Evolutionary conservation across 176 grass and related monocot genomes (phyloP).

Genomic region (Aegilops umbellulata): DNA sequence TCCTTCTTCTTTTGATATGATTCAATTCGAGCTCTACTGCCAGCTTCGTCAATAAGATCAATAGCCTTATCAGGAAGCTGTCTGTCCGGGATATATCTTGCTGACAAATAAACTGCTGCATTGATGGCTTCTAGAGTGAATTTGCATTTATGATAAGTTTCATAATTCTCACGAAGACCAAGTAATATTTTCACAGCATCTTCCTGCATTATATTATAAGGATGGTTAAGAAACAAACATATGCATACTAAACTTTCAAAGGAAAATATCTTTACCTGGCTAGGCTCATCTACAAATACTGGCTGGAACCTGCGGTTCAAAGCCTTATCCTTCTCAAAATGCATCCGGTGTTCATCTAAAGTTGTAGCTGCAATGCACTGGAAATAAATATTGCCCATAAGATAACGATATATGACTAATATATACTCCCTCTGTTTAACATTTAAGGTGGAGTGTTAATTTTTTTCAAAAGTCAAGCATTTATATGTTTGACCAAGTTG

Average conservation of each 20-base stretch:
- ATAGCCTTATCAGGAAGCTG: slow-evolving; percentile 99
- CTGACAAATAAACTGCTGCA: slow-evolving; percentile 94
- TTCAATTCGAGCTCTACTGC: slow-evolving; percentile 92
- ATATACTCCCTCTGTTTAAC: neutral
- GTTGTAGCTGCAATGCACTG: slow-evolving; percentile 98
- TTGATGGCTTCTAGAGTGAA: slow-evolving; percentile 92
- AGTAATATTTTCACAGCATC: slow-evolving; percentile 84
- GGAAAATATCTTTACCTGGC: slow-evolving; percentile 56
- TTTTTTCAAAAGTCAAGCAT: neutral
- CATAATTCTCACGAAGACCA: slow-evolving; percentile 86
- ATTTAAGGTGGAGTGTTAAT: neutral
- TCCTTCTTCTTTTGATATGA: slow-evolving; percentile 79
- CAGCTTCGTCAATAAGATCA: slow-evolving; percentile 98
- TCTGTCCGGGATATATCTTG: slow-evolving; percentile 95
- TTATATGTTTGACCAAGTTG: no score
- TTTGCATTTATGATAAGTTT: slow-evolving; percentile 84
- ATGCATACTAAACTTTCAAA: slow-evolving; percentile 4
- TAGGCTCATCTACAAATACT: slow-evolving; percentile 81
- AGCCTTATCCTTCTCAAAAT: slow-evolving; percentile 99
- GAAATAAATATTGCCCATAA: slow-evolving; percentile 27
- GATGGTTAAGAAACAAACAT: slow-evolving; percentile 15
- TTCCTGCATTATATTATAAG: slow-evolving; percentile 54
- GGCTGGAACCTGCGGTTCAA: slow-evolving; percentile 90
- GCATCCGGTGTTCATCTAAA: slow-evolving; percentile 71
- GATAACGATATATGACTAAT: neutral